Evolutionary conservation across 2,329 filamentous ascomycete species (phyloP), one percentile per base, ranked within the genome.

Genomic region (Sarocladium strictum): DNA sequence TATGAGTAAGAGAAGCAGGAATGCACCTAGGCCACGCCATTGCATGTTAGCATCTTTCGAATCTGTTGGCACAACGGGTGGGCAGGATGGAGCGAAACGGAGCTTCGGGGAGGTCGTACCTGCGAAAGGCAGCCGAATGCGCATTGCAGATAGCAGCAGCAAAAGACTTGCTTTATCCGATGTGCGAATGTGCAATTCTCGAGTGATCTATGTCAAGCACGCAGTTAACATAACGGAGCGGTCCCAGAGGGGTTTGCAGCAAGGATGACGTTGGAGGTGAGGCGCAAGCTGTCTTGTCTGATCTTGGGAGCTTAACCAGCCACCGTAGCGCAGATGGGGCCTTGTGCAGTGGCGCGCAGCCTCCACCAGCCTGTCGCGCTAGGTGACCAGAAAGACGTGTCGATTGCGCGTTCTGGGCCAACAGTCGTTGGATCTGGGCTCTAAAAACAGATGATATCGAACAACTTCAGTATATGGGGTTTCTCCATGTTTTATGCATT

Each of bases 121-220:
- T 74, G 90, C 90, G 68, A 96, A 96, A 54, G 89, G 87, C 64
- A 91, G 82, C 66, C 92, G 84, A 75, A 97, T 90, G 71, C 89
- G 88, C 87, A 96, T 94, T 55, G 62, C 58, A 54, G 59, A 24
- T n/a, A 47, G 5, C 15, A 9, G 40, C 17, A 12, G 21, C 21
- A 43, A 24, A 14, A 7, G 7, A 19, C 4, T 6, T 24, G 40
- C 17, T 23, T 17, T 23, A n/a, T n/a, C n/a, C n/a, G n/a, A n/a
- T n/a, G n/a, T 24, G 21, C 7, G 21, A 17, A 27, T 4, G 4
- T 27, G 27, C 43, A 47, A 24, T 43, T 3, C 14, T 26, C 5
- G 12, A 11, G 24, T 47, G 23, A 33, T 21, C 17, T 23, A 40
- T 43, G 26, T 40, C 10, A n/a, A 3, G 27, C n/a, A 11, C 12